These are phyloP conservation scores for Metschnikowia gelsemii DNA, from an alignment of 805 yeast genomes.

Conservation along the genomic window DNA sequence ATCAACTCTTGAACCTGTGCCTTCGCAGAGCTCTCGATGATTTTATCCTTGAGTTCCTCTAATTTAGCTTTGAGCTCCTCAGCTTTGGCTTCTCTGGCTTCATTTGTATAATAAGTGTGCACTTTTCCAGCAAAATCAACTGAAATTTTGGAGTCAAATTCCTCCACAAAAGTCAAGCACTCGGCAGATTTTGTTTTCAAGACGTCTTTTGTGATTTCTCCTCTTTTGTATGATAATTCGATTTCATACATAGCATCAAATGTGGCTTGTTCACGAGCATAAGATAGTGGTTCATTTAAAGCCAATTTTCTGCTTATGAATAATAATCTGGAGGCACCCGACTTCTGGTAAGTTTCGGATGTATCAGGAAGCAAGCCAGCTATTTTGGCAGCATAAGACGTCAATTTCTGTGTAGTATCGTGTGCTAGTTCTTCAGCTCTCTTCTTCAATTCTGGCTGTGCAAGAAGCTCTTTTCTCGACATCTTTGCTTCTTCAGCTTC, in stretches of 20 bases:
- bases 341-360: constrained; percentile 28
- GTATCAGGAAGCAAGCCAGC: constrained; percentile 27
- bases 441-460: constrained; percentile 50
- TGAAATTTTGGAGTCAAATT: constrained; percentile 42
- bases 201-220: constrained; percentile 34
- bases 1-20: constrained; percentile 45
- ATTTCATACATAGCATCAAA: constrained; percentile 47
- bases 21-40: constrained; percentile 38
- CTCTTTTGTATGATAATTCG: constrained; percentile 39
- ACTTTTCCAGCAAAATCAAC: constrained; percentile 48
- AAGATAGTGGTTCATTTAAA: constrained; percentile 56
- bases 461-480: constrained; percentile 66
- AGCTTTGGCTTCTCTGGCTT: constrained; percentile 26
- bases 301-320: constrained; percentile 47
- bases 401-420: constrained; percentile 31
- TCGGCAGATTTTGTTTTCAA: constrained; percentile 21
- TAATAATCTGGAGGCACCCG: constrained; percentile 53
- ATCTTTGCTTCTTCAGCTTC: constrained; percentile 57
- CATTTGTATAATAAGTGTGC: constrained; percentile 36
- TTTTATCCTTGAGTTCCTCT: constrained; percentile 23
- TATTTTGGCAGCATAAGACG: constrained; percentile 20
- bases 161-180: constrained; percentile 39
- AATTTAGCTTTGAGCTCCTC: constrained; percentile 24
- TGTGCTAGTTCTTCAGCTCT: constrained; percentile 40
- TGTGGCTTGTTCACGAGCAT: constrained; percentile 61